Evolutionary conservation across 352 stramenopile species (phyloP), one percentile per base, ranked within the genome.

Genomic region (Aphanomyces stellatus): DNA sequence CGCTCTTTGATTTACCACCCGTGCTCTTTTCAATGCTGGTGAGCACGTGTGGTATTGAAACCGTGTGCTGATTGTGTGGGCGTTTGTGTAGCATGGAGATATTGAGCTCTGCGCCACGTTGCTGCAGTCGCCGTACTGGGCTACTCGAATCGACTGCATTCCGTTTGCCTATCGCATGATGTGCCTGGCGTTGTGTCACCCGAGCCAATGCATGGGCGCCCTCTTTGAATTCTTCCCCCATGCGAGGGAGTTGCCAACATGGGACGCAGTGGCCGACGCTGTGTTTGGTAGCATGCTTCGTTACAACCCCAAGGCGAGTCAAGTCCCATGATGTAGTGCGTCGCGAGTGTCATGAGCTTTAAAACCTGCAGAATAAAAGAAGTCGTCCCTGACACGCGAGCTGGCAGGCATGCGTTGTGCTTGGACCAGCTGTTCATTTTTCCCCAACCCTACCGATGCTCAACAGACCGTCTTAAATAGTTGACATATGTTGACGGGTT

Each of bases 1-100:
- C 86, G 53, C 55, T 96, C 15, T 96, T 90, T 67, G 88, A 96
- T 55, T 74, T 96, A 25, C 77, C 94, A 11, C 81, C 86, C 6
- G 69, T 95, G 27, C 87, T 93, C 63, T 90, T 92, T 65, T 77
- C 82, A 22, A 77, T 80, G 33, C 57, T 95, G 78, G 86, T 95
- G 75, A 63, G 81, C 13, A 2, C 11, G 10, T 42, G 41, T 46
- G 10, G 41, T 60, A 59, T 25, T 8, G 6, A 28, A 53, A 53
- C 22, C 46, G 46, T 1, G 19, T 41, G 30, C 3, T 60, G 11
- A 22, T 17, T 40, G 51, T 13, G 51, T 25, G 22, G 72, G 61
- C 71, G 7, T 71, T 13, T 49, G n/a, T 34, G 31, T 64, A 95
- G 86, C 83, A 91, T 62, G 80, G 82, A 24, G 80, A 95, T 65